These are phyloP conservation scores for Erigeron philadelphicus DNA, from an alignment of 140 eudicot genomes.

Conservation along the genomic window DNA sequence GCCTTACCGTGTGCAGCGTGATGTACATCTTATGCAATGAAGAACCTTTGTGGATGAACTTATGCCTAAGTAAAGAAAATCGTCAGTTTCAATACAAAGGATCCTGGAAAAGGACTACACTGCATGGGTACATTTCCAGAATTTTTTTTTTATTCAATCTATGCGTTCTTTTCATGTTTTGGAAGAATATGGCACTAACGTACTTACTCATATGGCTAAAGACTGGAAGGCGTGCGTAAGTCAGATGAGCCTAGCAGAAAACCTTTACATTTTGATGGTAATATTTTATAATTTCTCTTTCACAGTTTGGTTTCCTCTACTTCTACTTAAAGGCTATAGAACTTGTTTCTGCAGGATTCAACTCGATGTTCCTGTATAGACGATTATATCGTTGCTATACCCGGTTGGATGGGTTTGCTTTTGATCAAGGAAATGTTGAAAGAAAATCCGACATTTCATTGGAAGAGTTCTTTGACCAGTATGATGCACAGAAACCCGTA, in stretches of 20 bases:
- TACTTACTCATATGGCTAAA: constrained; percentile 26
- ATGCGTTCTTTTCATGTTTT: background rate
- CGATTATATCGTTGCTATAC: constrained; percentile 81
- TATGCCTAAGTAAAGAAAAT: constrained; percentile 64
- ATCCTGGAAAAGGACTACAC: constrained; percentile 89
- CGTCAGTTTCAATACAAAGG: constrained; percentile 70
- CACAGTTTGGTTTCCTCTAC: background rate
- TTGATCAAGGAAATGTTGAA: constrained; percentile 84
- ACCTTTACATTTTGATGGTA: constrained; percentile 73
- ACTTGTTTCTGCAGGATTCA: constrained; percentile 54
- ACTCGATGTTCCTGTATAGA: constrained; percentile 71
- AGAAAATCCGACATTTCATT: constrained; percentile 53
- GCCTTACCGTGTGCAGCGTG: constrained; percentile 58
- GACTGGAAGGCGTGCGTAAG: constrained; percentile 46
- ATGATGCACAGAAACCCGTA: constrained; percentile 80
- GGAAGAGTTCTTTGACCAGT: constrained; percentile 52
- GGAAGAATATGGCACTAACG: constrained; percentile 24
- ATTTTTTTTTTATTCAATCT: background rate
- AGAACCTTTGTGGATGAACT: constrained; percentile 95
- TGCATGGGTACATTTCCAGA: constrained; percentile 54
- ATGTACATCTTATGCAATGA: constrained; percentile 94
- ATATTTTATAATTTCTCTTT: constrained; percentile 9
- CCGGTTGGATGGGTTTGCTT: constrained; percentile 67
- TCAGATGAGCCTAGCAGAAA: constrained; percentile 36
- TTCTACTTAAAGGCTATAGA: constrained; percentile 15